phyloP scores from a whole-genome alignment of 1,284 basidiomycete genomes.

The Tilletia walkeri region DNA sequence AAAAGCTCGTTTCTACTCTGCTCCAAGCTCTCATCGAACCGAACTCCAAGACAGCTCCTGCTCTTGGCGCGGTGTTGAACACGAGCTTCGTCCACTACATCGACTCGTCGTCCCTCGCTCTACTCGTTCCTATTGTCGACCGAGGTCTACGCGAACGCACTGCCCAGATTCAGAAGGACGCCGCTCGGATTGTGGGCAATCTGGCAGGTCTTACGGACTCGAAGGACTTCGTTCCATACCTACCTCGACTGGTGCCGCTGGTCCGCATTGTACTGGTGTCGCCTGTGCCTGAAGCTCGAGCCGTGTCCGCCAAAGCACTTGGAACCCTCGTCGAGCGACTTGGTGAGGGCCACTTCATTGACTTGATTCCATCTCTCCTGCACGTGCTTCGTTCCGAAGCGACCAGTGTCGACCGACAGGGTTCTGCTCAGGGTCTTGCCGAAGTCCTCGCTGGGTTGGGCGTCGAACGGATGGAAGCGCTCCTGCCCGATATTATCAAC shows the following conservation, averaged over 20 bases:
- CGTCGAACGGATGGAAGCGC: slow-evolving; percentile 91
- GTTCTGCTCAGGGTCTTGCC: slow-evolving; percentile 93
- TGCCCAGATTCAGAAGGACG: slow-evolving; percentile 90
- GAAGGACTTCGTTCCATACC: slow-evolving; percentile 95
- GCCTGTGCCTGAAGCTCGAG: slow-evolving; percentile 93
- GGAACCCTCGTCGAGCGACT: slow-evolving; percentile 94
- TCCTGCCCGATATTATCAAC: slow-evolving; percentile 88
- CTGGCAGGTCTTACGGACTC: slow-evolving; percentile 85
- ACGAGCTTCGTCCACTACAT: slow-evolving; percentile 98
- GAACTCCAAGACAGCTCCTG: slow-evolving; percentile 76
- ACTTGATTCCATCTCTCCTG: slow-evolving; percentile 85
- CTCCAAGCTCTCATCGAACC: slow-evolving; percentile 97
- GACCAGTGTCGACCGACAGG: slow-evolving; percentile 92
- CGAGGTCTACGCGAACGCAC: slow-evolving; percentile 87
- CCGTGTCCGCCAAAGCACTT: slow-evolving; percentile 94
- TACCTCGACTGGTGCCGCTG: slow-evolving; percentile 80
- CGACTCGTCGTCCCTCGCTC: slow-evolving; percentile 92
- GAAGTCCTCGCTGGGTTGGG: slow-evolving; percentile 94
- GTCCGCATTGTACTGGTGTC: slow-evolving; percentile 83
- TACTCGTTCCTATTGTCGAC: slow-evolving; percentile 93
- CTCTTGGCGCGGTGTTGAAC: slow-evolving; percentile 78
- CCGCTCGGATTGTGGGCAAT: slow-evolving; percentile 95
- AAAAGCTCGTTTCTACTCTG: slow-evolving; percentile 83
- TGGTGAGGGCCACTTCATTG: slow-evolving; percentile 92
- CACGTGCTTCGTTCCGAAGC: slow-evolving; percentile 88